Percentiles rank a stretch among this genome's conserved stretches.
phyloP scores from a whole-genome alignment of 495 filamentous ascomycete genomes.

The Daldinia grandis region DNA sequence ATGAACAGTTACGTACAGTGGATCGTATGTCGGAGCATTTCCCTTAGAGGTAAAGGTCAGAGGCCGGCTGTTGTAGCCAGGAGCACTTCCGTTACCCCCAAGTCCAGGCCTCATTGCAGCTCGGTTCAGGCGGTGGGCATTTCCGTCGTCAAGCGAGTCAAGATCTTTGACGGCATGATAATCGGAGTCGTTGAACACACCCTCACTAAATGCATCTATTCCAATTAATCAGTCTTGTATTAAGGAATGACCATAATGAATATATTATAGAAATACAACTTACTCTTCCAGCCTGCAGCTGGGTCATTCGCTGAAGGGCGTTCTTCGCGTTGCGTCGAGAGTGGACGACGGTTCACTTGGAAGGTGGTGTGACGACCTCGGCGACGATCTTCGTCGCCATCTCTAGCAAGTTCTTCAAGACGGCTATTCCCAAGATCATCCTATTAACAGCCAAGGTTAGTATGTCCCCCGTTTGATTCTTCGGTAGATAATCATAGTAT shows the following conservation, averaged over 20 bases:
- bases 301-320: background rate
- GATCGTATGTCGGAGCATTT: constrained; percentile 3
- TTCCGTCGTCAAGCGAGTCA: constrained; percentile 35
- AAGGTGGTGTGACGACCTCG: background rate
- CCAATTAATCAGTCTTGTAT: constrained; percentile 13
- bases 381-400: background rate
- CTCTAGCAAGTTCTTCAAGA: constrained; percentile 28
- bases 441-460: constrained; percentile 19
- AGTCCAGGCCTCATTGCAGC: background rate
- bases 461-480: no score
- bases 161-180: constrained; percentile 26
- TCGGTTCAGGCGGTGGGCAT: constrained; percentile 36
- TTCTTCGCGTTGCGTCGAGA: background rate
- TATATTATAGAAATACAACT: constrained; percentile 9
- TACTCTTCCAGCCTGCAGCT: constrained; percentile 22
- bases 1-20: constrained; percentile 13
- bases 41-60: background rate
- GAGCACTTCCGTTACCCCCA: background rate
- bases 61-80: background rate
- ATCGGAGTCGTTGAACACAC: constrained; percentile 38
- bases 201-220: constrained; percentile 23
- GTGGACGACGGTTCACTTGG: background rate
- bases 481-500: no score
- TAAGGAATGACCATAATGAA: background rate
- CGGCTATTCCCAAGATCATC: constrained; percentile 37